These are phyloP conservation scores for Eucalyptus decipiens DNA, from an alignment of 345 rosid species.

Conservation along the genomic window DNA sequence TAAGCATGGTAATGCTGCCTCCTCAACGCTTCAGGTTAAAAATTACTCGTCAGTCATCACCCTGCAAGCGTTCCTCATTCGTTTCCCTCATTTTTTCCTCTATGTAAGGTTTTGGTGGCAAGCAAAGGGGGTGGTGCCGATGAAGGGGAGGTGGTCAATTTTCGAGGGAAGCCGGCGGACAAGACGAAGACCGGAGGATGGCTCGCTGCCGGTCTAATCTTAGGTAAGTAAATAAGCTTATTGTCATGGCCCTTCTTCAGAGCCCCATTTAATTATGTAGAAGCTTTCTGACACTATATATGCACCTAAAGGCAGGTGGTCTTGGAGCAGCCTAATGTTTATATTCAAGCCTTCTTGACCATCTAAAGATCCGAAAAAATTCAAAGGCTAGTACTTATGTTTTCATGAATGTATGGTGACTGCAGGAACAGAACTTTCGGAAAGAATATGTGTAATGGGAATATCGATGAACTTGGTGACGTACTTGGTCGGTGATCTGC, in stretches of 20 bases:
- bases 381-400: background rate
- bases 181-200: slow-evolving; percentile 82
- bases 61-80: background rate
- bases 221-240: slow-evolving; percentile 46
- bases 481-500: slow-evolving; percentile 70
- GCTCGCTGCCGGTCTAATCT: slow-evolving; percentile 83
- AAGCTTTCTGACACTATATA: background rate
- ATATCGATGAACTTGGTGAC: slow-evolving; percentile 88
- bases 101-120: slow-evolving; percentile 34
- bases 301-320: background rate
- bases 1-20: background rate
- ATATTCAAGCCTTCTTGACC: background rate
- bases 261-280: background rate
- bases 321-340: background rate
- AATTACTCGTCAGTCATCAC: background rate
- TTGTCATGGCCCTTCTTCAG: background rate
- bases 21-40: background rate
- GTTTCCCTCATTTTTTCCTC: background rate
- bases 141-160: slow-evolving; percentile 31
- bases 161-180: slow-evolving; percentile 54
- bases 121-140: slow-evolving; percentile 22
- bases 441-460: slow-evolving; percentile 90
- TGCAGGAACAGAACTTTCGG: slow-evolving; percentile 76
- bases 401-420: background rate
- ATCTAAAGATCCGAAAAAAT: background rate